Base-by-base conservation (phyloP, 768 basidiomycete species). In the Leccinum uliginosum region DNA sequence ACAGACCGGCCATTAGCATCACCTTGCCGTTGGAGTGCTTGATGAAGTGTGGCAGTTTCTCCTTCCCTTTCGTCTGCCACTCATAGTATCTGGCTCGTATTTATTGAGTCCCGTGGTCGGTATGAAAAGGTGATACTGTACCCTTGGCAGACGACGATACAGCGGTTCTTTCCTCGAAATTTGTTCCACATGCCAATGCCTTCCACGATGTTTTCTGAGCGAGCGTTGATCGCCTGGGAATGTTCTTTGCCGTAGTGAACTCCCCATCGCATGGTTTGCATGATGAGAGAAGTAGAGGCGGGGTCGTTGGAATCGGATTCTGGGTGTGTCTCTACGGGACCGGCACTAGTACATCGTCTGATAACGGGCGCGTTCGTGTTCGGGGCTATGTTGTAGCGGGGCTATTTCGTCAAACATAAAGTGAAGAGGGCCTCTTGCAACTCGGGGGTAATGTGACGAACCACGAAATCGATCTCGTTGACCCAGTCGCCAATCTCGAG, bases 261-360 rank as follows among this genome's bases (percentile, higher is more conserved):
- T 7, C 95, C 94, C 94, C 94, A 98, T 57, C 80, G 86, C 91
- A 92, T 93, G 0, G 88, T 87, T 34, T 91, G 89, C 59, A 95
- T 68, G 23, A 88, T 74, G 19, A 85, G 71, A 12, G 70, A 29
- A n/a, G 65, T 11, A 34, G 63, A 58, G 55, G 9, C 53, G 52
- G 19, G 55, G 29, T 30, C 59, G 3, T 51, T 24, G 19, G 58
- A 34, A 30, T 57, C 57, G 1, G 43, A 21, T 27, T 60, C 49
- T 4, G 38, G 9, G 19, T 35, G 19, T 15, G 45, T 19, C 27
- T 17, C 47, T 30, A 49, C 11, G 6, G 55, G 34, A 24, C 62
- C 50, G 14, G 56, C 56, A 17, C 23, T 10, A 1, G 47, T 63
- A 38, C 78, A 74, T 15, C 84, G 81, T 27, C 77, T 74, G 30